A percentile compares a stretch with the other conserved stretches of the same genome.
Conservation (phyloP, 2,329 filamentous ascomycete genomes). For the Sporothrix luriei region DNA sequence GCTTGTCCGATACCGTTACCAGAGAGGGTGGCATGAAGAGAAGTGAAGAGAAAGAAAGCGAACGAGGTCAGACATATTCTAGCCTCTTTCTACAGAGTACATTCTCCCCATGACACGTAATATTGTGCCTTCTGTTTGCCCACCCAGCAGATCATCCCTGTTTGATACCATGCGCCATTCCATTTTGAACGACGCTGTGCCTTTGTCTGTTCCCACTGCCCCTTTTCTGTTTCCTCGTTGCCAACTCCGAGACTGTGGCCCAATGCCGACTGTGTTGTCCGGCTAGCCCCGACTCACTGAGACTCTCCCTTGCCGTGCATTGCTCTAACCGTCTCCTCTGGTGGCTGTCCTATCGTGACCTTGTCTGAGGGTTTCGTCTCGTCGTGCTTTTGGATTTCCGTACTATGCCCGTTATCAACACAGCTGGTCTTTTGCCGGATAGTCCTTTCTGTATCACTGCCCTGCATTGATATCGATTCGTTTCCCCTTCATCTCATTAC, state of each 20-base stretch:
- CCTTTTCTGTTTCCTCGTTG: not conserved
- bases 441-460: not conserved
- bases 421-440: not conserved
- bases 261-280: not conserved
- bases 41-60: not conserved
- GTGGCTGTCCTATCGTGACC: slow-evolving; percentile 9
- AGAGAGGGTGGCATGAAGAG: not conserved
- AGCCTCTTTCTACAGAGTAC: not conserved
- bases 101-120: slow-evolving; percentile 2
- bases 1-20: not conserved
- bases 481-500: not conserved
- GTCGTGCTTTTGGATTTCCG: not conserved
- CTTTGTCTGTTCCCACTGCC: not conserved
- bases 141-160: not conserved
- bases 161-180: not conserved
- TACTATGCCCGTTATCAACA: slow-evolving; percentile 20
- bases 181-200: not conserved
- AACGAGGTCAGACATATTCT: not conserved
- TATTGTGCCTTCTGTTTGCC: not conserved
- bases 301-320: not conserved
- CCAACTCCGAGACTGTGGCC: not conserved
- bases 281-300: not conserved
- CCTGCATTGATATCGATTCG: not conserved
- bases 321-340: no score
- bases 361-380: not conserved